Percentiles rank a stretch among this genome's conserved stretches.
Evolutionary conservation across 192 early-diverging fungal genomes (phyloP).

Genomic region (Entrophospora sp.): DNA sequence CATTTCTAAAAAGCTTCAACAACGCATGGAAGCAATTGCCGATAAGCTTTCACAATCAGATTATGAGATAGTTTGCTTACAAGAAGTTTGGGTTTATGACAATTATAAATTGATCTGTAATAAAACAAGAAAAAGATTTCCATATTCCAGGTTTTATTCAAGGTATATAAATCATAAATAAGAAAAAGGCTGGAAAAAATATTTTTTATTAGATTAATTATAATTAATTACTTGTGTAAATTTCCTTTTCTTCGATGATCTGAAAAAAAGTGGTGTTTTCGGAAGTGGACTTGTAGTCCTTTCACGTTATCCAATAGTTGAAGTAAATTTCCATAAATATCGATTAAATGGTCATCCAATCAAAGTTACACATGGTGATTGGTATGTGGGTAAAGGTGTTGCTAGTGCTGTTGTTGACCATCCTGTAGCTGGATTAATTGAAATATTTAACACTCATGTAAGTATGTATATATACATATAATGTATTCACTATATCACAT

Average conservation of each 20-base stretch:
- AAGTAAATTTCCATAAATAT: constrained; percentile 32
- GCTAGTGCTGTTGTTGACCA: constrained; percentile 39
- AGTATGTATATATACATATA: not conserved
- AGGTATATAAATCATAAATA: constrained; percentile 20
- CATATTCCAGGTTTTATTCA: constrained; percentile 28
- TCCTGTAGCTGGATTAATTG: constrained; percentile 39
- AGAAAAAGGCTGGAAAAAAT: constrained; percentile 14
- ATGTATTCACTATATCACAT: not conserved
- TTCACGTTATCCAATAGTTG: constrained; percentile 37
- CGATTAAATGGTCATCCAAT: constrained; percentile 41
- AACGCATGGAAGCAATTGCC: constrained; percentile 41
- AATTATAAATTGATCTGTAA: constrained; percentile 30
- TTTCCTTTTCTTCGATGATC: not conserved
- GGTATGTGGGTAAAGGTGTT: constrained; percentile 46
- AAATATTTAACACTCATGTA: constrained; percentile 54
- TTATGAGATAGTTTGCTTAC: constrained; percentile 36
- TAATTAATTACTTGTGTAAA: not conserved
- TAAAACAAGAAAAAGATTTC: constrained; percentile 17
- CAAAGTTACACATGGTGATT: constrained; percentile 45
- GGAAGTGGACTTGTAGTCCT: constrained; percentile 37
- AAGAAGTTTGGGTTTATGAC: constrained; percentile 38
- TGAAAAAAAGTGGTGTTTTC: constrained; percentile 25
- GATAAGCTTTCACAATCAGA: constrained; percentile 23
- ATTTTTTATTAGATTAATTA: not conserved
- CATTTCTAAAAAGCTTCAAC: constrained; percentile 36